Conservation (phyloP, 164 flowering plant species). For the Vitis amurensis region DNA sequence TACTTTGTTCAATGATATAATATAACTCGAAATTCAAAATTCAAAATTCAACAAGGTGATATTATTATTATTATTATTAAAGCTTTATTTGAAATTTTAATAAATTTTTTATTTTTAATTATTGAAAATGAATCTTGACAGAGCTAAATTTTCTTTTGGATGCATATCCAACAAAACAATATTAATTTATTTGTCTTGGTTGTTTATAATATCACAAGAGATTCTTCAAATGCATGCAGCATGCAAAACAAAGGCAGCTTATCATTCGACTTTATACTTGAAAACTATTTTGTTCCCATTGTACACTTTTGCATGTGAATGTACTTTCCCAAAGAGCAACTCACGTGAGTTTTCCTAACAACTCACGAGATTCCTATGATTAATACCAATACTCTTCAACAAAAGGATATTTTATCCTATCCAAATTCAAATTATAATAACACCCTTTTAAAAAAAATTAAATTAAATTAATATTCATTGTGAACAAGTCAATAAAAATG, state of each 20-base stretch:
- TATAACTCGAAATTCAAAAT: too few species aligned
- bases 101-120: too few species aligned
- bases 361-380: conserved; percentile 39
- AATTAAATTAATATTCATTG: too few species aligned
- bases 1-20: too few species aligned
- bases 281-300: conserved; percentile 36
- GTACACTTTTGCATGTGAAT: conserved; percentile 66
- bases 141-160: too few species aligned
- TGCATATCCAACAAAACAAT: too few species aligned
- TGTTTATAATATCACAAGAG: conserved; percentile 11
- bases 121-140: too few species aligned
- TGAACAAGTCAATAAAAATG: too few species aligned
- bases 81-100: too few species aligned
- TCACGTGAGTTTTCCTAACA: conserved; percentile 58
- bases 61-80: too few species aligned
- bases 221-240: conserved; percentile 12
- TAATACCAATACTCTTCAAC: neutral
- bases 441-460: too few species aligned
- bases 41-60: too few species aligned
- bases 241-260: conserved; percentile 28
- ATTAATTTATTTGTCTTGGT: neutral
- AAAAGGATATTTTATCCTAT: neutral
- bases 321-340: conserved; percentile 63
- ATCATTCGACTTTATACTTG: conserved; percentile 42
- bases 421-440: neutral